A percentile compares a stretch with the other conserved stretches of the same genome.
Conservation (phyloP, 148 eudicot genomes). For the Selenicereus undatus region DNA sequence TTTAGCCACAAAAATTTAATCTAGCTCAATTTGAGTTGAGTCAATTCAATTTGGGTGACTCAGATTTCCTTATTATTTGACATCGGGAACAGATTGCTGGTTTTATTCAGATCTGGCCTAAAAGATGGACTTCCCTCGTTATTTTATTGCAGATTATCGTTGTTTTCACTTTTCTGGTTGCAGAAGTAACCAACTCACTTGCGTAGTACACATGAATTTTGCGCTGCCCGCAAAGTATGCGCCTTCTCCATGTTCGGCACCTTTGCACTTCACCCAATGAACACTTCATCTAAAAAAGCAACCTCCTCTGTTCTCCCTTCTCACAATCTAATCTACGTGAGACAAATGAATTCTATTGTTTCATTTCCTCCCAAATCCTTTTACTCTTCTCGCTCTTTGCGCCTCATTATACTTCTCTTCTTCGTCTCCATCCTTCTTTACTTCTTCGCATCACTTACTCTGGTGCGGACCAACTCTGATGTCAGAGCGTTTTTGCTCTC, state of each 20-base stretch:
- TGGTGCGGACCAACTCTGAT: conserved; percentile 35
- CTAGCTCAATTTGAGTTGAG: too few species aligned
- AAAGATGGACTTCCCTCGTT: too few species aligned
- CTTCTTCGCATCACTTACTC: conserved; percentile 29
- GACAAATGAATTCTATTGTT: conserved; percentile 9
- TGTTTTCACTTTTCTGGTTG: not conserved
- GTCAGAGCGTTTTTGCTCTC: conserved; percentile 11
- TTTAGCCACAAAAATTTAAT: too few species aligned
- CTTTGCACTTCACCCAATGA: conserved; percentile 19
- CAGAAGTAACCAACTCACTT: conserved; percentile 8
- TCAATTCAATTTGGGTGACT: too few species aligned
- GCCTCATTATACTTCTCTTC: conserved; percentile 24
- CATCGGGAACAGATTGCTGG: too few species aligned
- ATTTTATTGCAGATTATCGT: not conserved
- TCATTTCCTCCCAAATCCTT: not conserved
- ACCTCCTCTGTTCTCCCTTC: not conserved
- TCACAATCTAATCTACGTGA: not conserved
- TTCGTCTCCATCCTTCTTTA: conserved; percentile 28
- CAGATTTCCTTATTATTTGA: too few species aligned
- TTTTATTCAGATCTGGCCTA: too few species aligned
- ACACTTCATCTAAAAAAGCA: not conserved
- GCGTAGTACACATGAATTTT: conserved; percentile 23
- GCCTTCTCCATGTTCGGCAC: conserved; percentile 19
- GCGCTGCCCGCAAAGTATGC: conserved; percentile 24
- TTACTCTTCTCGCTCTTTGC: not conserved